Conservation (phyloP, 1,284 basidiomycete genomes). For the Pseudozyma hubeiensis region DNA sequence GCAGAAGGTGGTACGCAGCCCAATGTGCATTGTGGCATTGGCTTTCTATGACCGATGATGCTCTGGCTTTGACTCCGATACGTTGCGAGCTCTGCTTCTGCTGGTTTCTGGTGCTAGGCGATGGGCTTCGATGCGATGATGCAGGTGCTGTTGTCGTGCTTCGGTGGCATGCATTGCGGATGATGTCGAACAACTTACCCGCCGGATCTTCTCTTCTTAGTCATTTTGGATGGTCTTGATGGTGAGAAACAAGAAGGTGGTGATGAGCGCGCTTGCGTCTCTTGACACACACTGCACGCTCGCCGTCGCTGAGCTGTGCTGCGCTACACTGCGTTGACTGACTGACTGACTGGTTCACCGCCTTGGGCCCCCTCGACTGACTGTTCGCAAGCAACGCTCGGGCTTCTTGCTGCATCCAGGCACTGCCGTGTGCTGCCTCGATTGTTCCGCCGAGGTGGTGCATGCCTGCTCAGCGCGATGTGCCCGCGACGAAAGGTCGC, state of each 20-base stretch:
- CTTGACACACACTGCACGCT: conserved; percentile 14
- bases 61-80: too few species aligned
- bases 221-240: conserved; percentile 72
- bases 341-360: neutral
- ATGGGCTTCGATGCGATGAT: neutral
- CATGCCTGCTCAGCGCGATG: too few species aligned
- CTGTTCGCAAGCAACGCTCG: too few species aligned
- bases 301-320: neutral
- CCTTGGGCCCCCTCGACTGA: too few species aligned
- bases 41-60: too few species aligned
- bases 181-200: conserved; percentile 53
- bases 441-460: too few species aligned
- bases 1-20: too few species aligned
- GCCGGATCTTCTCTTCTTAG: conserved; percentile 97
- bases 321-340: neutral
- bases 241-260: conserved; percentile 45
- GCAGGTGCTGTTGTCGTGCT: neutral
- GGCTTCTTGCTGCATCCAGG: too few species aligned
- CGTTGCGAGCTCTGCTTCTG: too few species aligned
- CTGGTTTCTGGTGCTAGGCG: neutral
- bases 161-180: neutral
- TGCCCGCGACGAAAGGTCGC: too few species aligned
- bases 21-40: too few species aligned
- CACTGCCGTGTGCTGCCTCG: too few species aligned
- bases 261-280: conserved; percentile 19